Evolutionary conservation across 163 green algal species (phyloP).

Genomic region (Coccomyxa subellipsoidea): DNA sequence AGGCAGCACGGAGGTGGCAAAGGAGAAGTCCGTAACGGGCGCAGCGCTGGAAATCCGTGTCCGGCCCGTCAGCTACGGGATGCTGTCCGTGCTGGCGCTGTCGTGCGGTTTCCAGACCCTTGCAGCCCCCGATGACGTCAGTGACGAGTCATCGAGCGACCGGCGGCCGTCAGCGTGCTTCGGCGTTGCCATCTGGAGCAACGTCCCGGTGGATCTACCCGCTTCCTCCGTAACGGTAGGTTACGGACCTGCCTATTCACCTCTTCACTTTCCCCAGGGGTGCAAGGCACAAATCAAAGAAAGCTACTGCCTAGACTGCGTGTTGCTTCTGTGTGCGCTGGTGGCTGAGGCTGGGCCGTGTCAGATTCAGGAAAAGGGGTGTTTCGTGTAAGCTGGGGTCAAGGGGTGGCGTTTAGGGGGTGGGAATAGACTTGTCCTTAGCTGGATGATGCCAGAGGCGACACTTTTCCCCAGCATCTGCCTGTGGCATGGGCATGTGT

Average conservation of each 20-base stretch:
- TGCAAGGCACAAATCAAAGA: no score
- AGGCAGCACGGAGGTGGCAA: not conserved
- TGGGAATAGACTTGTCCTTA: no score
- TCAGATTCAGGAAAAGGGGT: not conserved
- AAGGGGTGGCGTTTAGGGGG: no score
- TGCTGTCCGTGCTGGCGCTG: slow-evolving; percentile 17
- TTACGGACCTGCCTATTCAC: not conserved
- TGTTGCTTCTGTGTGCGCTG: not conserved
- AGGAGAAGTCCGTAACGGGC: not conserved
- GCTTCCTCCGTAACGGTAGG: slow-evolving; percentile 15
- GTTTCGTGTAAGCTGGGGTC: no score
- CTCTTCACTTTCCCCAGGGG: not conserved
- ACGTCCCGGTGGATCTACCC: slow-evolving; percentile 29
- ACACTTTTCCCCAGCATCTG: no score
- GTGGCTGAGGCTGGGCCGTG: not conserved
- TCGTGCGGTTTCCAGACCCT: slow-evolving; percentile 13
- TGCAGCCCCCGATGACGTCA: not conserved
- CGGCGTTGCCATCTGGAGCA: slow-evolving; percentile 34
- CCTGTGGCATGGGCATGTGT: no score
- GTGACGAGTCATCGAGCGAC: not conserved
- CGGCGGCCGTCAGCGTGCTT: slow-evolving; percentile 3
- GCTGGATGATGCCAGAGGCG: no score
- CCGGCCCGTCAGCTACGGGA: not conserved
- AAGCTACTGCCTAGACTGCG: not conserved
- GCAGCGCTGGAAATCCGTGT: slow-evolving; percentile 12